Percentiles rank a stretch among this genome's conserved stretches.
Evolutionary conservation across 768 basidiomycete species (phyloP).

Genomic region (Thelephora ganbajun): DNA sequence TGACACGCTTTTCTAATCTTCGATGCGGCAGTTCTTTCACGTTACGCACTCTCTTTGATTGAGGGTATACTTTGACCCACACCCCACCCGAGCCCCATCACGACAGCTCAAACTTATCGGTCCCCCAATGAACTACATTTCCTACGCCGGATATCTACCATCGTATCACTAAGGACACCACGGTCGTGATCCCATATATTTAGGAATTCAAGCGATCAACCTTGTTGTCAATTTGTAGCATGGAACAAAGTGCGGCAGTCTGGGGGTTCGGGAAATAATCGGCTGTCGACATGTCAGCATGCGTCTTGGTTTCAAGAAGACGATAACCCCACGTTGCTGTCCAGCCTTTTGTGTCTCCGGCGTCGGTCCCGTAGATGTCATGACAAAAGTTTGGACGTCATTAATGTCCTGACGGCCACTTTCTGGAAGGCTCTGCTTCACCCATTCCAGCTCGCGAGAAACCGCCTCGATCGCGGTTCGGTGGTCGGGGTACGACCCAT

Average conservation of each 20-base stretch:
- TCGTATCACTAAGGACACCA: too few species aligned
- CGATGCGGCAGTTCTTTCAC: too few species aligned
- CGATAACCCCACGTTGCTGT: constrained; percentile 22
- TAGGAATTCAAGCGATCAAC: constrained; percentile 15
- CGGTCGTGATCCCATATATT: too few species aligned
- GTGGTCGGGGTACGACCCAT: constrained; percentile 42
- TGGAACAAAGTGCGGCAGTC: constrained; percentile 69
- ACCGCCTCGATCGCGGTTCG: constrained; percentile 37
- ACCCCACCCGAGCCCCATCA: too few species aligned
- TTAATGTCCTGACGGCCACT: constrained; percentile 24
- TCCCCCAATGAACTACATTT: too few species aligned
- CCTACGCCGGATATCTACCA: too few species aligned
- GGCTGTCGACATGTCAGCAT: constrained; percentile 27
- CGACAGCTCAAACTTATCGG: too few species aligned
- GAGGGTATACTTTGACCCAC: too few species aligned
- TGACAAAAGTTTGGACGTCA: constrained; percentile 52
- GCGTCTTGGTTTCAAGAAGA: not conserved
- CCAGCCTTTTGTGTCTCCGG: constrained; percentile 23
- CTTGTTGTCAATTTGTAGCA: constrained; percentile 71
- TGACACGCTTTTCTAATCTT: too few species aligned
- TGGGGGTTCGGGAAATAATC: constrained; percentile 79
- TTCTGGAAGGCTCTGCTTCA: constrained; percentile 35
- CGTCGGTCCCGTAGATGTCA: constrained; percentile 46
- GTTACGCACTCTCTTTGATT: too few species aligned
- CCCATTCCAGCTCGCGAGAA: constrained; percentile 49